Conservation (phyloP, 192 early-diverging fungal genomes). For the Entophlyctis luteolus region DNA sequence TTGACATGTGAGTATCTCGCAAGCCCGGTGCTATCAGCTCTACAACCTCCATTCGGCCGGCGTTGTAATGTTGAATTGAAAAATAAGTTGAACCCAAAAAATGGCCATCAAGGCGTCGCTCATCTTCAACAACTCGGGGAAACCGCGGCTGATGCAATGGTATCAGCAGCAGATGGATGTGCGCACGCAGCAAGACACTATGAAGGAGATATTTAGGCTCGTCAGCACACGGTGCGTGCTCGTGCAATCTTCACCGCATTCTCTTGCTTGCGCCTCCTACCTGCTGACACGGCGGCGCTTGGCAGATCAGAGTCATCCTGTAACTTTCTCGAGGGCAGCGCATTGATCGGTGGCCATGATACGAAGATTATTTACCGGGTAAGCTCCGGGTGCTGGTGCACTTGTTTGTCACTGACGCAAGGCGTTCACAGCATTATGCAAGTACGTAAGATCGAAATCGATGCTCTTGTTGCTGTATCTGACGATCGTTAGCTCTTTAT, state of each 20-base stretch:
- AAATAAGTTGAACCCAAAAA: not conserved
- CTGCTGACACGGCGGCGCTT: not conserved
- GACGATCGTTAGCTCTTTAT: conserved; percentile 68
- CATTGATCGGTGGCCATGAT: conserved; percentile 74
- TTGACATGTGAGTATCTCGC: too few species aligned
- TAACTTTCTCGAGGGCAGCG: conserved; percentile 86
- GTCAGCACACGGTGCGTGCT: conserved; percentile 65
- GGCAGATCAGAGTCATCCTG: conserved; percentile 74
- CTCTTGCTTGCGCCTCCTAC: too few species aligned
- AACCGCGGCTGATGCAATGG: conserved; percentile 88
- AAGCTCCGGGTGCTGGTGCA: not conserved
- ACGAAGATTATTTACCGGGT: conserved; percentile 88
- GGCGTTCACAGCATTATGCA: conserved; percentile 78
- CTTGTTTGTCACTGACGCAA: not conserved
- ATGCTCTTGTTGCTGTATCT: not conserved
- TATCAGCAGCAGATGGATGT: conserved; percentile 91
- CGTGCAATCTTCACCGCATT: not conserved
- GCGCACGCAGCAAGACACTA: conserved; percentile 73
- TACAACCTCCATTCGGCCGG: too few species aligned
- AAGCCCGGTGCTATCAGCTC: too few species aligned
- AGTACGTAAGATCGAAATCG: conserved; percentile 47
- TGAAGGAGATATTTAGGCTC: conserved; percentile 83
- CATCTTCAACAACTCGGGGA: conserved; percentile 98
- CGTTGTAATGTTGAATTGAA: too few species aligned
- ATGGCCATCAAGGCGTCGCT: conserved; percentile 85